Evolutionary conservation across 2,329 filamentous ascomycete genomes (phyloP).

Genomic region (Colletotrichum sublineola): DNA sequence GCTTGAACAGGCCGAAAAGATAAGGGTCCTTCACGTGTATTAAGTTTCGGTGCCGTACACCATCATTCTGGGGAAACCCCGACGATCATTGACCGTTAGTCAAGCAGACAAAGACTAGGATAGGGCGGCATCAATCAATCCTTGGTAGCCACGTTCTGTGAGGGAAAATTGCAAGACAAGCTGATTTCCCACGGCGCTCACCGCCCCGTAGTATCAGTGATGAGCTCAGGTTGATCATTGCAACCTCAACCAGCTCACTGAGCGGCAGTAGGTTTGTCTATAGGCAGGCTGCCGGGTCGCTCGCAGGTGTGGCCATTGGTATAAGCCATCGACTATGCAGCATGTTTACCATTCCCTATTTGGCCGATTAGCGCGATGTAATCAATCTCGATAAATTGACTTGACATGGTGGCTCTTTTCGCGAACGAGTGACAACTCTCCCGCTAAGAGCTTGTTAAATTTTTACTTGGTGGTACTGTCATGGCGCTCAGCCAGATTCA

Average conservation of each 20-base stretch:
- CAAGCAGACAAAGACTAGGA: not conserved
- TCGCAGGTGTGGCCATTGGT: not conserved
- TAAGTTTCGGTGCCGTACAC: not conserved
- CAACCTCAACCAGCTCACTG: not conserved
- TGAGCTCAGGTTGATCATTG: not conserved
- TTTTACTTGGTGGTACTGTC: constrained; percentile 1
- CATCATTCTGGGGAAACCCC: not conserved
- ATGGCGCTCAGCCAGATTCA: constrained; percentile 2
- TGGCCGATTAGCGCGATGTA: no score
- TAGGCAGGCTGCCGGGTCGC: not conserved
- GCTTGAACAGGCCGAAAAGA: not conserved
- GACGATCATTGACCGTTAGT: not conserved
- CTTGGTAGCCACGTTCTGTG: not conserved
- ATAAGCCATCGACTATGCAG: no score
- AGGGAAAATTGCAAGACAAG: not conserved
- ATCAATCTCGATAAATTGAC: no score
- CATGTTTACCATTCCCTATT: no score
- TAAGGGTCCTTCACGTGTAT: not conserved
- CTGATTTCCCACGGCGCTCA: not conserved
- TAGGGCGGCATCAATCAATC: not conserved
- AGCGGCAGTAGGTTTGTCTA: not conserved
- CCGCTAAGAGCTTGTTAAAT: not conserved
- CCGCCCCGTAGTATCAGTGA: not conserved
- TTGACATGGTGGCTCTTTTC: no score
- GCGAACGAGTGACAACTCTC: not conserved